These are phyloP conservation scores for Calycina herbarum DNA, from an alignment of 2,329 filamentous ascomycete species.

Conservation along the genomic window DNA sequence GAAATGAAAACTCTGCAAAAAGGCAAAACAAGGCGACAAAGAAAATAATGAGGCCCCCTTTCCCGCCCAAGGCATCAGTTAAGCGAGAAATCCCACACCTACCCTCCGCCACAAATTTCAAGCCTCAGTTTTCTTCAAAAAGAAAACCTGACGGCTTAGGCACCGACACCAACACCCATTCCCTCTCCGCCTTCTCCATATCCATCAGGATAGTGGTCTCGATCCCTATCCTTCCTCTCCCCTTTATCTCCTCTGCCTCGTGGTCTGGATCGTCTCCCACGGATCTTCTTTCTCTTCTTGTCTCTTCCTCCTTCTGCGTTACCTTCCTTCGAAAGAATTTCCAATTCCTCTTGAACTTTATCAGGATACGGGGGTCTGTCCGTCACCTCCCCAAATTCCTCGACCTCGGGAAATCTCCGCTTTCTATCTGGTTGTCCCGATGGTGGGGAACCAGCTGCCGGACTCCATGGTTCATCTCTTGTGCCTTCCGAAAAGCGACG, in stretches of 20 bases:
- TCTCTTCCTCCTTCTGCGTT: background rate
- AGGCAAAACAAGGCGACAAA: background rate
- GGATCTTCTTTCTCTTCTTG: no score
- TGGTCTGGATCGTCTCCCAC: no score
- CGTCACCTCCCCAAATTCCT: background rate
- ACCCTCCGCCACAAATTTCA: background rate
- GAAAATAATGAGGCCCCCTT: background rate
- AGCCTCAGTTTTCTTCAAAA: background rate
- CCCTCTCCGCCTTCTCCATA: background rate
- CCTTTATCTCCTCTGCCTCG: no score
- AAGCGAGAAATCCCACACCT: background rate
- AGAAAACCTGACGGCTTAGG: background rate
- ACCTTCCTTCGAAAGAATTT: background rate
- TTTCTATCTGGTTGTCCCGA: background rate
- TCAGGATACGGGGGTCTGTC: background rate
- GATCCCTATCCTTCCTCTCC: background rate
- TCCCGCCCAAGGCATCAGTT: background rate
- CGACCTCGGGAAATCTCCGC: background rate
- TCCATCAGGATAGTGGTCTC: background rate
- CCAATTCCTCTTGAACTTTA: background rate
- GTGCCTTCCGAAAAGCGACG: background rate
- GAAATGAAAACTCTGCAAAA: background rate
- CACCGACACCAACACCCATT: background rate
- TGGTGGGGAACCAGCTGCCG: background rate
- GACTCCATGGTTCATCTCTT: background rate